Evolutionary conservation across 1,284 basidiomycete species (phyloP), one percentile per base, ranked within the genome.

Genomic region (Marasmius sp.): DNA sequence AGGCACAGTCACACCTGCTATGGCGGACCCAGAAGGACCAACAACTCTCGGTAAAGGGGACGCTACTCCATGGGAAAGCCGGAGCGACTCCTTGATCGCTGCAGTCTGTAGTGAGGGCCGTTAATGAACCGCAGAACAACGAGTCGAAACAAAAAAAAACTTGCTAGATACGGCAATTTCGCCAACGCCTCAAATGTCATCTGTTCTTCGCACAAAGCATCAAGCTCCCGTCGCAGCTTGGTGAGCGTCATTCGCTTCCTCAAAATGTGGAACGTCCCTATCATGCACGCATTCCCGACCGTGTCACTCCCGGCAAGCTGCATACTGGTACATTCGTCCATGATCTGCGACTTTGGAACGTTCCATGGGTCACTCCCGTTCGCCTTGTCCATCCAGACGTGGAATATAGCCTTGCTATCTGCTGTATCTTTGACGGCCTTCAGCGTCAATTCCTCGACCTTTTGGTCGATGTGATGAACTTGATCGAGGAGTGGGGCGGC

Each of bases 161-260:
- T 49, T n/a, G 66, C 66, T 47, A 67, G 48, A 62, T 67, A 67
- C n/a, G 66, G 66, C 43, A 67, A 56, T 45, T 67, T 66, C 58
- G 66, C 62, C 18, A 64, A 47, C 7, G 14, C 52, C n/a, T 33
- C 51, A 33, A 27, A 60, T 5, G 33, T 39, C 34, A 61, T 62
- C 37, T 49, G 34, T 18, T 65, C 60, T 14, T 61, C 65, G 65
- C 66, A 66, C 16, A 57, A 64, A 18, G 65, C 47, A 38, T 18
- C n/a, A 34, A 66, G 57, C 45, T 68, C 65, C 16, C 45, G 18
- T 22, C 52, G 33, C 5, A 68, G 50, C 45, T 54, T 57, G 5
- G 39, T 33, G 3, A 27, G 43, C 20, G 63, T 56, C 3, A 11
- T 11, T 33, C 22, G 20, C 22, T 63, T 59, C 12, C 41, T 61